A percentile compares a stretch with the other conserved stretches of the same genome.
These are phyloP conservation scores for Cyclotella choctawhatcheeana DNA, from an alignment of 108 stramenopile species.

Conservation along the genomic window DNA sequence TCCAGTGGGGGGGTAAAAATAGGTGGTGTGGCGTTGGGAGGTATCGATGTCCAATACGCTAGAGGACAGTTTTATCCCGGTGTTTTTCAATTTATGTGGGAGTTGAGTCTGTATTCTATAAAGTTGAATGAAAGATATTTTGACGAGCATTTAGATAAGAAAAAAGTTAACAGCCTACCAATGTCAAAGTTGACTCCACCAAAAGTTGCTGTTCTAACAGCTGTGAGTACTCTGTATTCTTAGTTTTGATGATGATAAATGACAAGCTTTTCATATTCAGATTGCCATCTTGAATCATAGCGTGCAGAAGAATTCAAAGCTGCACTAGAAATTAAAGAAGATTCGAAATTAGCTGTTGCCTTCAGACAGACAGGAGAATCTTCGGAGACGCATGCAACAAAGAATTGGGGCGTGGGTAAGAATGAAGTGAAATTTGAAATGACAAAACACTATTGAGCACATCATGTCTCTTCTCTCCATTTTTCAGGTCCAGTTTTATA, in stretches of 20 bases:
- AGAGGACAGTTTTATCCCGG: constrained; percentile 95
- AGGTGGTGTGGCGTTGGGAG: constrained; percentile 87
- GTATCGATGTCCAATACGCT: constrained; percentile 92
- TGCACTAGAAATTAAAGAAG: constrained; percentile 89
- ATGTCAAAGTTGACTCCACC: constrained; percentile 50
- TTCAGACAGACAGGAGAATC: constrained; percentile 79
- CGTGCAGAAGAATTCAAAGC: constrained; percentile 96
- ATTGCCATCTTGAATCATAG: constrained; percentile 19
- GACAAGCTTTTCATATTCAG: not conserved
- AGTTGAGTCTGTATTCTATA: constrained; percentile 68
- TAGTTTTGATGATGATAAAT: not conserved
- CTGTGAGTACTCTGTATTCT: not conserved
- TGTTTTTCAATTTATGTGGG: constrained; percentile 92
- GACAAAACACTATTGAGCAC: not conserved
- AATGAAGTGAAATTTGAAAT: too few species aligned
- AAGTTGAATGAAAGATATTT: constrained; percentile 39
- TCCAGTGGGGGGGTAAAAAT: constrained; percentile 89
- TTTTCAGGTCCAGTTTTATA: constrained; percentile 84
- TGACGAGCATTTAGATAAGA: constrained; percentile 26
- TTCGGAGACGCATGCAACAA: constrained; percentile 55
- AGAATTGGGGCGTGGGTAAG: constrained; percentile 84
- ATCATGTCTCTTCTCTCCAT: not conserved
- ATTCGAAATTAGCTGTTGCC: constrained; percentile 75
- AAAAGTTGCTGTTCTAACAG: constrained; percentile 92
- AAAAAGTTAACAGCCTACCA: constrained; percentile 7